These are phyloP conservation scores for Auricularia heimuer DNA, from an alignment of 768 basidiomycete genomes.

Conservation along the genomic window DNA sequence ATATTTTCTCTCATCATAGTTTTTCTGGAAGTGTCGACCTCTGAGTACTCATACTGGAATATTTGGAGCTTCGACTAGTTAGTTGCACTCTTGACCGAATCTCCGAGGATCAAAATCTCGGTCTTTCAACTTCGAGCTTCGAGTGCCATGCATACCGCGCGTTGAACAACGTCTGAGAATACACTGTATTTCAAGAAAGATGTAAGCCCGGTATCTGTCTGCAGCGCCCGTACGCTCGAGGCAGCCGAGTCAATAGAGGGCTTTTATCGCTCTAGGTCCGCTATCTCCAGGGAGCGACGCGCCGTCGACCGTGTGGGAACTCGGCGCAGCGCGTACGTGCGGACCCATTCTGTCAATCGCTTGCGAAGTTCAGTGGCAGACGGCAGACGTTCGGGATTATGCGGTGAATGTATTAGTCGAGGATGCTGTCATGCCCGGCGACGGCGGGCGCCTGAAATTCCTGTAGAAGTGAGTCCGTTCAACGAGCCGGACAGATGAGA, in stretches of 20 bases:
- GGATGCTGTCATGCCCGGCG: conserved; percentile 12
- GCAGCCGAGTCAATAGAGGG: conserved; percentile 80
- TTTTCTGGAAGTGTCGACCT: no score
- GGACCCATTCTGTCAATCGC: conserved; percentile 4
- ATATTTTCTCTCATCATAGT: no score
- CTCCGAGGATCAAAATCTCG: no score
- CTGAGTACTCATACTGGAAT: no score
- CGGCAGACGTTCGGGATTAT: conserved; percentile 12
- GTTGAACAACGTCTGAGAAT: no score
- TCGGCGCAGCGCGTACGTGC: conserved; percentile 14
- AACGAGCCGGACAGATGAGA: no score
- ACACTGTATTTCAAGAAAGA: neutral
- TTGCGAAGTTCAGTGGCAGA: conserved; percentile 14
- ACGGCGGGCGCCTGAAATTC: conserved; percentile 22
- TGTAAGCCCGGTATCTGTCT: conserved; percentile 91
- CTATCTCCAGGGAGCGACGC: neutral
- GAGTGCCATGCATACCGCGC: no score
- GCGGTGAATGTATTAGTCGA: conserved; percentile 13
- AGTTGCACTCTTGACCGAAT: no score
- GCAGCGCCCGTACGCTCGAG: conserved; percentile 49
- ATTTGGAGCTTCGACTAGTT: no score
- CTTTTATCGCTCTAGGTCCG: conserved; percentile 48
- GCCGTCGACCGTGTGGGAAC: neutral
- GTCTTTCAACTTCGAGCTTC: no score
- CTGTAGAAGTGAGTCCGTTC: no score